Evolutionary conservation across 106 monocot genomes (phyloP), one percentile per base, ranked within the genome.

Genomic region (Cymbidium sinense): DNA sequence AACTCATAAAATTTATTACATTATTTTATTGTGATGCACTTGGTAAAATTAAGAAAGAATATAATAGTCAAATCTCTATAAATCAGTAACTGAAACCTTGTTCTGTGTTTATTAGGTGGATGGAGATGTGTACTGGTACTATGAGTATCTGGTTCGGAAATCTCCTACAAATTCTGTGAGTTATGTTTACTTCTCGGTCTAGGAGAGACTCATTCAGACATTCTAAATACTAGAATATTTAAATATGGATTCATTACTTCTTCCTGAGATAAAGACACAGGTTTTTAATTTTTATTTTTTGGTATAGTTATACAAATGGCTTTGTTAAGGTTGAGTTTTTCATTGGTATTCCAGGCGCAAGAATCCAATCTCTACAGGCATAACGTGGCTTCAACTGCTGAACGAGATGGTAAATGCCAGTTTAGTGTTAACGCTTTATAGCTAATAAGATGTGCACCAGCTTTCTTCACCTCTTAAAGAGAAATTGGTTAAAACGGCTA

Each of bases 71-170:
- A 47, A 69, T 69, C 34, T 31, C 11, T 29, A 31, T 33, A 69
- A 33, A 28, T 69, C 34, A 34, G 4, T 69, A 17, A 69, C 69
- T 33, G 39, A 50, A 74, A 74, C 30, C 30, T 55, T 50, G 7
- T 4, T 37, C 23, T 34, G 23, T 78, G 44, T 39, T 73, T 80
- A 44, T 47, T 74, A 98, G 96, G 79, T 94, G 82, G 96, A 88
- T 80, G 96, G 89, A 77, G 88, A 87, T 78, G 89, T 81, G 44
- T 98, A 98, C 70, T 98, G 96, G 96, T 94, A 88, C 67, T 94
- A 92, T 70, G 96, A 98, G 84, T 98, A 98, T 86, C 86, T 98
- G 41, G 77, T 94, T 82, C 87, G 96, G 43, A 98, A 92, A 84
- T 98, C 94, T 73, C 94, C 96, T 27, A 94, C 91, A 85, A 84